phyloP scores from a whole-genome alignment of 2,329 filamentous ascomycete species.

The Fusarium keratoplasticum region DNA sequence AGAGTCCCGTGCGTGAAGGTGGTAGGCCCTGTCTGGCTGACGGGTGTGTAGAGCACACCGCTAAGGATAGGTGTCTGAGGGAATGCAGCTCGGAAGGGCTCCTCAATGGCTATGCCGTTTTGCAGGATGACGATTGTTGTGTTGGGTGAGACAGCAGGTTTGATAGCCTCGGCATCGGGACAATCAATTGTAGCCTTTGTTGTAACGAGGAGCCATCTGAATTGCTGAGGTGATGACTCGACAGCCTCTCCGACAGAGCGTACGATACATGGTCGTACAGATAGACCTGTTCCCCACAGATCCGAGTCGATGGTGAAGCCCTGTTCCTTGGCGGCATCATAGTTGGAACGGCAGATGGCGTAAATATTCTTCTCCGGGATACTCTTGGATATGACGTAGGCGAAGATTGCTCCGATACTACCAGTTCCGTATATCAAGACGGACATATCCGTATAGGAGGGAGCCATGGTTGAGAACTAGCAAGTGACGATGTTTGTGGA shows the following conservation, averaged over 20 bases:
- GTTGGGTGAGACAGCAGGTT: neutral
- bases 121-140: neutral
- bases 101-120: neutral
- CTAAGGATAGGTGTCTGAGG: neutral
- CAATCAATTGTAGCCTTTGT: neutral
- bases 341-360: neutral
- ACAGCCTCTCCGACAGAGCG: neutral
- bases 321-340: neutral
- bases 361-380: neutral
- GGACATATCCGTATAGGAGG: neutral
- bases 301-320: neutral
- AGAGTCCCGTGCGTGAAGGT: neutral
- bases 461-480: neutral
- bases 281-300: neutral
- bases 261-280: neutral
- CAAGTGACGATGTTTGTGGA: neutral
- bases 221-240: neutral
- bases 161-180: neutral
- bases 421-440: neutral
- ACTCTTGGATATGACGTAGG: neutral
- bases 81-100: neutral
- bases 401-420: neutral
- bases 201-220: neutral
- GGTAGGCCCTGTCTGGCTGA: neutral
- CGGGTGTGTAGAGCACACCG: neutral